A percentile compares a stretch with the other conserved stretches of the same genome.
phyloP scores from a whole-genome alignment of 352 stramenopile species.

The Phytophthora constricta region DNA sequence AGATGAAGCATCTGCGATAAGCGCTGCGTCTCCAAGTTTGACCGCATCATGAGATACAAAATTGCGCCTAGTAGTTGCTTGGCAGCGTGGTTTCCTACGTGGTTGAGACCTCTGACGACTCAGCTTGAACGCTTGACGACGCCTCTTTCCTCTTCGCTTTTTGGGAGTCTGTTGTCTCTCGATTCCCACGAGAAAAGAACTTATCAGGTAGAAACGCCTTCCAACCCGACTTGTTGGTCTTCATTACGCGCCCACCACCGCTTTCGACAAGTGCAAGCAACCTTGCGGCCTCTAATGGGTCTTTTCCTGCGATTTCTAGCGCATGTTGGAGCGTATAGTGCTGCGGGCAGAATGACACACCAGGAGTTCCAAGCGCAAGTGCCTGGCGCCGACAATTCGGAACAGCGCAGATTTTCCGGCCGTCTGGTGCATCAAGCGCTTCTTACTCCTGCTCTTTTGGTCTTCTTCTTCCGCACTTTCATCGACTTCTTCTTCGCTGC shows the following conservation, averaged over 20 bases:
- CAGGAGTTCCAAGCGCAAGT: conserved; percentile 34
- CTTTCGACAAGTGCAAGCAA: conserved; percentile 52
- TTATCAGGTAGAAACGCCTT: conserved; percentile 18
- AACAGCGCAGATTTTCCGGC: conserved; percentile 41
- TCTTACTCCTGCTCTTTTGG: conserved; percentile 47
- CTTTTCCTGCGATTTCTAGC: conserved; percentile 59
- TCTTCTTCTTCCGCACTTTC: conserved; percentile 24
- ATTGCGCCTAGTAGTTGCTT: too few relatives aligned
- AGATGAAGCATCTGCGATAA: too few relatives aligned
- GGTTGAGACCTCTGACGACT: conserved; percentile 7
- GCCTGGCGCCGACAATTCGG: conserved; percentile 38
- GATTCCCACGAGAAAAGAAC: conserved; percentile 18
- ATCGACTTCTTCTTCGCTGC: conserved; percentile 21
- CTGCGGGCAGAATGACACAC: conserved; percentile 48
- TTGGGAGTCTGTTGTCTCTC: background rate
- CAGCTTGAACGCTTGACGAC: conserved; percentile 9
- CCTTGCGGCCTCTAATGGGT: conserved; percentile 67
- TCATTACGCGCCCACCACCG: conserved; percentile 23
- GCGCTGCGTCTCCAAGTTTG: background rate
- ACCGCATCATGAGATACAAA: too few relatives aligned
- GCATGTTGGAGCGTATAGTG: conserved; percentile 77
- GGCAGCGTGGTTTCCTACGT: background rate
- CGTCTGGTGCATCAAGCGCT: conserved; percentile 22
- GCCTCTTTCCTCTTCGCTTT: conserved; percentile 24
- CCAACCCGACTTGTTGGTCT: conserved; percentile 20